Base-by-base conservation (phyloP, 1,284 basidiomycete species). In the Trametes pubescens region DNA sequence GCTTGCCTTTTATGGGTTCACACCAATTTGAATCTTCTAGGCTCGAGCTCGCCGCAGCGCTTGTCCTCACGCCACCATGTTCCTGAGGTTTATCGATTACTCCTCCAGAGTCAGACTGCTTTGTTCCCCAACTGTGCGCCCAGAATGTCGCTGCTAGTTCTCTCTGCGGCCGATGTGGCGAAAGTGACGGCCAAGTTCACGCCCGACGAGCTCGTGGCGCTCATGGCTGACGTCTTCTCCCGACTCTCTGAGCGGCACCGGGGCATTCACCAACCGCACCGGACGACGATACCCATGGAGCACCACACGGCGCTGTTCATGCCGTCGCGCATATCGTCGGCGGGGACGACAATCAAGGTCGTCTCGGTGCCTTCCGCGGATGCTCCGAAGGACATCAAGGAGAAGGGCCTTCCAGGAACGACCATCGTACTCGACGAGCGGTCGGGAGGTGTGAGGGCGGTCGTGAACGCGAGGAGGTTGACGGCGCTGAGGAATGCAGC, bases 401-500 rank as follows among this genome's bases (percentile, higher is more conserved):
- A 59, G 29, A 77, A 79, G 4, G 93, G 94, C 0, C 73, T 96
- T 8, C 92, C 93, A 1, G 93, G 83, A 0, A 89, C 88, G 2
- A 96, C 92, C 0, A 74, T 95, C 29, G 82, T 96, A 1, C 73
- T 96, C 34, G 88, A 95, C 70, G 90, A 93, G 66, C 70, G 71
- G 6, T 87, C 84, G 0, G 94, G 94, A 1, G 77, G 78, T 2
- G 83, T 89, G 11, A 87, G 83, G 66, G 93, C 91, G 0, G 77
- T 96, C 16, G 78, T 96, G 29, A 95, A 96, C 71, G 89, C 94
- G 1, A 80, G 88, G 46, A 81, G 80, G 43, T 76, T 96, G 64
- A 96, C 94, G 0, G 91, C 93, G 1, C 75, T 94, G 49, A 76
- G 94, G 51, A 96, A 91, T 61, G 93, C 92, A 52, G 91, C 90